These are phyloP conservation scores for Phytophthora hybrid DNA, from an alignment of 352 stramenopile species.

Conservation along the genomic window DNA sequence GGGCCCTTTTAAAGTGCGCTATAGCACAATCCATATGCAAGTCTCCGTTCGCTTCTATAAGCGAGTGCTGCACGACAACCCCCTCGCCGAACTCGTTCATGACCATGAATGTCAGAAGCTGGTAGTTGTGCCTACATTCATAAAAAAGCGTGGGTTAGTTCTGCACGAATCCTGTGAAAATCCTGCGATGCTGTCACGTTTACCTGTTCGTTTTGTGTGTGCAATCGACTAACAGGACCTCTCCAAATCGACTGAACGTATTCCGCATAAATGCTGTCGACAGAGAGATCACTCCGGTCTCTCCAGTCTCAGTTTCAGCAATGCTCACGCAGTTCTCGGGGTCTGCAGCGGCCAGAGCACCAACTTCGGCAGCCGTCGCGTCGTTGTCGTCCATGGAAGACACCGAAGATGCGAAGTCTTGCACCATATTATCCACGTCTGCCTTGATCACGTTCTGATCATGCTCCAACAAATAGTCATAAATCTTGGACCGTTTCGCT, in stretches of 20 bases:
- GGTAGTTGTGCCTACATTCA: constrained; percentile 31
- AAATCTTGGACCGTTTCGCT: constrained; percentile 15
- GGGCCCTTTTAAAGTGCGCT: neutral
- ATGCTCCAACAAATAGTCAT: constrained; percentile 23
- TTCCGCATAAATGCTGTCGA: constrained; percentile 6
- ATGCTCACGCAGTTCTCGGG: neutral
- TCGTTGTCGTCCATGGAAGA: constrained; percentile 11
- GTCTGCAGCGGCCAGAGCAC: neutral
- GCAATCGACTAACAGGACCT: constrained; percentile 21
- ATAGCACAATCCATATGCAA: constrained; percentile 28
- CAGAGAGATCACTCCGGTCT: constrained; percentile 22
- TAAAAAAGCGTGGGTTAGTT: too few relatives aligned
- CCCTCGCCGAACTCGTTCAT: constrained; percentile 31
- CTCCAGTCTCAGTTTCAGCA: neutral
- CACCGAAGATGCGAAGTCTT: neutral
- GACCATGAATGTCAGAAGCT: constrained; percentile 19
- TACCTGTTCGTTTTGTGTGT: constrained; percentile 30
- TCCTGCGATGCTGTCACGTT: too few relatives aligned
- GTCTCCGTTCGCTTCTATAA: constrained; percentile 12
- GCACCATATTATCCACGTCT: constrained; percentile 28
- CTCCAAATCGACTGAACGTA: constrained; percentile 18
- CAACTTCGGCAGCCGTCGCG: neutral
- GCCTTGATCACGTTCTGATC: constrained; percentile 34
- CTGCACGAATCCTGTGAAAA: too few relatives aligned
- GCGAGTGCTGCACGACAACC: constrained; percentile 12